These are phyloP conservation scores for Aspergillus glaucus DNA, from an alignment of 2,329 filamentous ascomycete species.

Conservation along the genomic window DNA sequence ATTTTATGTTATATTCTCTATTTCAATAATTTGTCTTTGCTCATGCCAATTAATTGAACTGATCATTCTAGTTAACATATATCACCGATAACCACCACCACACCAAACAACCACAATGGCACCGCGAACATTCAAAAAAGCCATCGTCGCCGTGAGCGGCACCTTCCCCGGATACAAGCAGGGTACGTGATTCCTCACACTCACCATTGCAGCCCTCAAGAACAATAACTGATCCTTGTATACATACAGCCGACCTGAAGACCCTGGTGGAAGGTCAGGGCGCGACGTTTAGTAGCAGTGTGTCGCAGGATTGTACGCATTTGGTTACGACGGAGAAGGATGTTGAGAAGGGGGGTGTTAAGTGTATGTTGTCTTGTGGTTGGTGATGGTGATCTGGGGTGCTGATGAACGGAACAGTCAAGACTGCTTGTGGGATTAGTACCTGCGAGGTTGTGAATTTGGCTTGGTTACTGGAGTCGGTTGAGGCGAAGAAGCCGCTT, in stretches of 20 bases:
- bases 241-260: conserved; percentile 23
- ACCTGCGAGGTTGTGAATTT: conserved; percentile 52
- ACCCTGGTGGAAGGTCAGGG: conserved; percentile 27
- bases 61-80: no score
- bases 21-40: no score
- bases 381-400: conserved; percentile 41
- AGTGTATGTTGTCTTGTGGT: conserved; percentile 24
- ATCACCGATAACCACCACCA: no score
- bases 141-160: conserved; percentile 53
- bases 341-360: conserved; percentile 28
- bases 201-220: conserved; percentile 2
- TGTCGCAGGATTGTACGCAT: conserved; percentile 32
- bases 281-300: conserved; percentile 25
- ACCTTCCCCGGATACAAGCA: conserved; percentile 53
- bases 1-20: no score
- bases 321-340: conserved; percentile 33
- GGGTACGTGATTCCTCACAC: conserved; percentile 19
- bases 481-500: conserved; percentile 36
- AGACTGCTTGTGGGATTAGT: conserved; percentile 43
- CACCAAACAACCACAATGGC: conserved; percentile 15
- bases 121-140: conserved; percentile 20
- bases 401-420: conserved; percentile 41
- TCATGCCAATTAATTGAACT: no score
- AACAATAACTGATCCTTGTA: neutral
- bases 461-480: conserved; percentile 57